Evolutionary conservation across 2,329 filamentous ascomycete genomes (phyloP).

Genomic region (Chaetomium globosum): DNA sequence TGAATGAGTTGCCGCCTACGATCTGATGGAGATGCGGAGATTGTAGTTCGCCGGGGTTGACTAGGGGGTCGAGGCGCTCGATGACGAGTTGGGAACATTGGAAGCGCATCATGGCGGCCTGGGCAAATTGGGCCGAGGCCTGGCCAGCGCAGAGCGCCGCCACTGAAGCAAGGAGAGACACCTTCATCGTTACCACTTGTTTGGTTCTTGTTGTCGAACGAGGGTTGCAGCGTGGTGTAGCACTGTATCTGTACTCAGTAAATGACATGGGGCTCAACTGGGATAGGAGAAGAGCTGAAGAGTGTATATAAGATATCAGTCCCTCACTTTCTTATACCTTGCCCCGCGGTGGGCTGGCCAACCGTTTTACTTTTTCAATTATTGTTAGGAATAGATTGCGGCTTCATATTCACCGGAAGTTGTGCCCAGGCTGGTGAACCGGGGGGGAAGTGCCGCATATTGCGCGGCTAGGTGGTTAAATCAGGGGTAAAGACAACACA

Average conservation of each 20-base stretch:
- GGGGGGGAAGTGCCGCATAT: conserved; percentile 31
- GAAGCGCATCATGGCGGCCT: conserved; percentile 26
- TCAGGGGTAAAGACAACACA: conserved; percentile 19
- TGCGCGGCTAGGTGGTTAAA: conserved; percentile 30
- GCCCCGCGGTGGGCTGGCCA: neutral
- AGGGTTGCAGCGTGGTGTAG: neutral
- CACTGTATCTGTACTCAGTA: neutral
- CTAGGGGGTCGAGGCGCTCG: conserved; percentile 18
- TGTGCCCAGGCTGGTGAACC: neutral
- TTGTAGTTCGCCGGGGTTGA: conserved; percentile 9
- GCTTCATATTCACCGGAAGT: too few species aligned
- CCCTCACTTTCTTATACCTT: neutral
- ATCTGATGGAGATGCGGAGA: conserved; percentile 57
- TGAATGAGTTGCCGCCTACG: conserved; percentile 47
- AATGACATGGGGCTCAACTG: neutral
- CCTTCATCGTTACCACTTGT: neutral
- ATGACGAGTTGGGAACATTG: conserved; percentile 19
- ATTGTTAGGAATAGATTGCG: neutral
- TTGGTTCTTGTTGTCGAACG: neutral
- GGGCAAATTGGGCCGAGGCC: conserved; percentile 18
- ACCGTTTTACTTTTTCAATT: neutral
- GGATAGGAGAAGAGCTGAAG: neutral
- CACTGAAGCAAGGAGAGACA: neutral
- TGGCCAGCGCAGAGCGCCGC: conserved; percentile 25
- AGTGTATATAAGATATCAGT: too few species aligned